Evolutionary conservation across 192 early-diverging fungal species (phyloP), one percentile per base, ranked within the genome.

Genomic region (Mortierella antarctica): DNA sequence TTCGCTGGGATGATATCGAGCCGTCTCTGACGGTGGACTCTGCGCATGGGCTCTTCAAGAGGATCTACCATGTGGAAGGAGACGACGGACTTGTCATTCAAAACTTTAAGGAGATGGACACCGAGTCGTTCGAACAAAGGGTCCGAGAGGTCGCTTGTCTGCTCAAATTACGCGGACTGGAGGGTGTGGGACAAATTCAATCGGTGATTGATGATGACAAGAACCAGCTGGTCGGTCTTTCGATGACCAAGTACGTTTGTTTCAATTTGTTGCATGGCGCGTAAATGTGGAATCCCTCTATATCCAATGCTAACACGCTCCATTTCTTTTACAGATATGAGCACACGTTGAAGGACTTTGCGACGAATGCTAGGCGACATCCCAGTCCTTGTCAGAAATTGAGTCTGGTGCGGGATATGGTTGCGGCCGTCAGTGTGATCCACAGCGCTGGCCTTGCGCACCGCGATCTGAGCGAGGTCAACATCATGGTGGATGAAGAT

Each of bases 391-490:
- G 85, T 20, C 89, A 90, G 65, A 90, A 90, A 65, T 85, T 83
- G 44, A 69, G 80, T 18, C 70, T 90, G 0, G 82, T 89, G n/a
- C 76, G 68, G 9, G 85, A 89, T 50, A 88, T 89, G 85, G 39
- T 90, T 7, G 66, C 73, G 42, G 87, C 86, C 12, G 77, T 90
- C 57, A 72, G 79, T 54, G 74, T 78, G 0, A 85, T 90, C 49
- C 88, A 89, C 46, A 66, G 64, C 2, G 83, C 83, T 2, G 88
- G 89, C 6, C 82, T 90, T 14, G 88, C 89, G 9, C 89, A 90
- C 58, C 82, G 89, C 7, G 88, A 90, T 67, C 67, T 90, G 15
- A 86, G 84, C 31, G 88, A 90, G 56, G 88, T 90, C 9, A 90
- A 89, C 54, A 88, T 88, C 53, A 90, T 90, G 88, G 74, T 90